Percentiles rank a stretch among this genome's conserved stretches.
phyloP scores from a whole-genome alignment of 1,284 basidiomycete genomes.

The Exobasidium cylindrosporum region DNA sequence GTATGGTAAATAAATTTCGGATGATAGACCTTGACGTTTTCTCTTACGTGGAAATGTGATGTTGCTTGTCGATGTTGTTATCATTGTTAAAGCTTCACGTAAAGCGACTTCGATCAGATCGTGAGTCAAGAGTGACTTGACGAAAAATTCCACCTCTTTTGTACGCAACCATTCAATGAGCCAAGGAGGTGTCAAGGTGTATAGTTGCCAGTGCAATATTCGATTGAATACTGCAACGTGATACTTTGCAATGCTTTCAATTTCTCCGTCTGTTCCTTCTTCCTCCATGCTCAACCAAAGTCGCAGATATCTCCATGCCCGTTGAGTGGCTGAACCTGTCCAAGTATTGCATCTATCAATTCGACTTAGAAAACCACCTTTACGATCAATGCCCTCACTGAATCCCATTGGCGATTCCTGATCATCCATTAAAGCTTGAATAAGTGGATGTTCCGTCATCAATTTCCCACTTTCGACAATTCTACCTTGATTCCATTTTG shows the following conservation, averaged over 20 bases:
- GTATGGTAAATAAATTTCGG: constrained; percentile 12
- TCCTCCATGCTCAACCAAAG: constrained; percentile 76
- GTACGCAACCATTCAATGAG: constrained; percentile 72
- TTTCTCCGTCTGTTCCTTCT: constrained; percentile 43
- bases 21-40: neutral
- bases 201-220: constrained; percentile 66
- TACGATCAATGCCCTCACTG: neutral
- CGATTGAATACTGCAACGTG: constrained; percentile 67
- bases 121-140: constrained; percentile 70
- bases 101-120: constrained; percentile 77
- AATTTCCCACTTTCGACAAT: no score
- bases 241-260: constrained; percentile 63
- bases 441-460: constrained; percentile 5
- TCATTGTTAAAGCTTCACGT: constrained; percentile 67
- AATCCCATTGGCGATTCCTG: constrained; percentile 15
- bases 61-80: constrained; percentile 60
- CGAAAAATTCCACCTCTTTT: constrained; percentile 69
- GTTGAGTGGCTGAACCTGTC: constrained; percentile 73
- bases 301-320: constrained; percentile 84
- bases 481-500: neutral
- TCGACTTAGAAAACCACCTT: constrained; percentile 26
- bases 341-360: constrained; percentile 63
- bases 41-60: neutral
- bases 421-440: constrained; percentile 8
- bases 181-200: constrained; percentile 72